phyloP scores from a whole-genome alignment of 108 stramenopile species.

The Cyclotella choctawhatcheeana region DNA sequence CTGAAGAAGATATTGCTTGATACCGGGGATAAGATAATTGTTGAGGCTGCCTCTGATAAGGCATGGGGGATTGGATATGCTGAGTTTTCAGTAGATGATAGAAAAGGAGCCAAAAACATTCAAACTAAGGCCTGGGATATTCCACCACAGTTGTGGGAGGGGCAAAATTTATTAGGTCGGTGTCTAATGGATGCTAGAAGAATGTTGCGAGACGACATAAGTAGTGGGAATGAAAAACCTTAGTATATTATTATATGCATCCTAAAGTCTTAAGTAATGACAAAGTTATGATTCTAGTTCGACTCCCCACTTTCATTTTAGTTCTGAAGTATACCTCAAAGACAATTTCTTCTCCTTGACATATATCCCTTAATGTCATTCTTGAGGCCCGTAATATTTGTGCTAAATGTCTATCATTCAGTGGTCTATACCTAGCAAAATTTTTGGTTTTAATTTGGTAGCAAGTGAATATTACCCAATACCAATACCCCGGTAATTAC shows the following conservation, averaged over 20 bases:
- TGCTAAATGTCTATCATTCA: constrained; percentile 6
- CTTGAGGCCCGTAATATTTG: constrained; percentile 6
- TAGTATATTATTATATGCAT: not conserved
- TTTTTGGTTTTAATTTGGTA: too few species aligned
- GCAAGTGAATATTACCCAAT: too few species aligned
- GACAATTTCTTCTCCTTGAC: constrained; percentile 8
- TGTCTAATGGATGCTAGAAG: constrained; percentile 47
- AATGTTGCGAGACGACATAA: constrained; percentile 4
- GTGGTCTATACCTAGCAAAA: not conserved
- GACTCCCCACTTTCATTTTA: not conserved
- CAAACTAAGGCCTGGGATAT: constrained; percentile 38
- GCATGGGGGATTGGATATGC: constrained; percentile 38
- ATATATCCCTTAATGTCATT: constrained; percentile 11
- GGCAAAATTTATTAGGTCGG: constrained; percentile 39
- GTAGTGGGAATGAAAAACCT: not conserved
- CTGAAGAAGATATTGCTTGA: constrained; percentile 34
- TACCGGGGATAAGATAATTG: constrained; percentile 30
- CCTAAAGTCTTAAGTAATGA: not conserved
- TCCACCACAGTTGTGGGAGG: constrained; percentile 27
- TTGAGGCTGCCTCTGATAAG: constrained; percentile 39
- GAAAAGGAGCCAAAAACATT: constrained; percentile 37
- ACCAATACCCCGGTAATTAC: too few species aligned
- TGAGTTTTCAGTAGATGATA: constrained; percentile 23
- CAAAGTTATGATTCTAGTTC: not conserved
- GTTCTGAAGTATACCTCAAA: not conserved